These are phyloP conservation scores for Colletotrichum gloeosporioides DNA, from an alignment of 2,329 filamentous ascomycete genomes.

Conservation along the genomic window DNA sequence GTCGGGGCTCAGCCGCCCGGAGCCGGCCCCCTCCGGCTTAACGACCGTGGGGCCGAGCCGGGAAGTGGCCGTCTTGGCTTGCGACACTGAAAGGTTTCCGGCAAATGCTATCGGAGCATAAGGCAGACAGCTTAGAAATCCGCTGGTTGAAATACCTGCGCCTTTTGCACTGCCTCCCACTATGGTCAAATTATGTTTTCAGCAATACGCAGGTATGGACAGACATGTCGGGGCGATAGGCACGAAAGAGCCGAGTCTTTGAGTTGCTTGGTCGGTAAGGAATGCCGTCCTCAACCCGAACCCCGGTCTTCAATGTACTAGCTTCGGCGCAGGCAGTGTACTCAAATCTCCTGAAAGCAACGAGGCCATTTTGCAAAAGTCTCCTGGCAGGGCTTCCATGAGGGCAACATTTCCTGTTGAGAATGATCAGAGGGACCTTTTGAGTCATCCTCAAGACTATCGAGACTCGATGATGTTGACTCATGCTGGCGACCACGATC, in stretches of 20 bases:
- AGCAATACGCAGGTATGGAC: not conserved
- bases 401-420: not conserved
- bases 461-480: not conserved
- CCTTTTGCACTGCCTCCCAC: not conserved
- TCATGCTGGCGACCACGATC: not conserved
- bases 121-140: not conserved
- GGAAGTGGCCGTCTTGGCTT: not conserved
- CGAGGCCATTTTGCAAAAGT: not conserved
- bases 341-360: not conserved
- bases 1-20: not conserved
- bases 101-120: not conserved
- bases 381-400: not conserved
- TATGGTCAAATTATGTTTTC: not conserved
- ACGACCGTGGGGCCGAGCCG: not conserved
- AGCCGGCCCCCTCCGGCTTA: not conserved
- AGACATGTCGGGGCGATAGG: not conserved
- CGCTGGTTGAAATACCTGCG: not conserved
- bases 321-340: not conserved
- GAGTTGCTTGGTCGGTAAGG: not conserved
- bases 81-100: not conserved
- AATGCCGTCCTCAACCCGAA: not conserved
- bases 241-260: not conserved
- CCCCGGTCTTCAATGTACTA: not conserved
- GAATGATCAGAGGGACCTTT: not conserved
- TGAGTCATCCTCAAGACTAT: not conserved